A percentile compares a stretch with the other conserved stretches of the same genome.
Evolutionary conservation across 2,329 filamentous ascomycete species (phyloP).

Genomic region (Aspergillus novoparasiticus): DNA sequence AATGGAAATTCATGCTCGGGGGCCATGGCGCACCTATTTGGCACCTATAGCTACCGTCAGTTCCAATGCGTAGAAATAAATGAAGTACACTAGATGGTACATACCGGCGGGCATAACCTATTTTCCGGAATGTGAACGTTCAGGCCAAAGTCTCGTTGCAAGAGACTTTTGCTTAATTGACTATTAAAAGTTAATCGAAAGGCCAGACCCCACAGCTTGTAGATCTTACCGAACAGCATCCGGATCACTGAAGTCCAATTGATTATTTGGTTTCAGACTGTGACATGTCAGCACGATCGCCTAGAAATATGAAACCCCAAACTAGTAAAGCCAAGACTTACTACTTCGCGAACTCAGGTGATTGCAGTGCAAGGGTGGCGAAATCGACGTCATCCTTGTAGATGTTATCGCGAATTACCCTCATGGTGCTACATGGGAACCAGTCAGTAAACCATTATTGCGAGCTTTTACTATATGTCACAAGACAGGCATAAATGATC

Average conservation of each 20-base stretch:
- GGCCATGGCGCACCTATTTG: conserved; percentile 44
- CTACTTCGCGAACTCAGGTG: conserved; percentile 62
- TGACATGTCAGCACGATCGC: background rate
- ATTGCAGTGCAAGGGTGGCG: conserved; percentile 59
- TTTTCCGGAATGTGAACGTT: conserved; percentile 71
- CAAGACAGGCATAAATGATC: background rate
- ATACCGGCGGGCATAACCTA: conserved; percentile 81
- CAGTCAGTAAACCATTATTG: background rate
- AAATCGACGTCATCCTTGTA: conserved; percentile 66
- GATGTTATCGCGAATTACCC: conserved; percentile 45
- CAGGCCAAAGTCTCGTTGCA: conserved; percentile 75
- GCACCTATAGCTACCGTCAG: conserved; percentile 37
- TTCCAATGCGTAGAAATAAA: background rate
- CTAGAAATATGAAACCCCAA: conserved; percentile 12
- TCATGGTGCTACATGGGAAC: conserved; percentile 28
- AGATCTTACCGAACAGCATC: conserved; percentile 66
- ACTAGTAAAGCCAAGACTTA: conserved; percentile 35
- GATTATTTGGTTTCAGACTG: conserved; percentile 57
- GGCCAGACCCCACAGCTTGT: background rate
- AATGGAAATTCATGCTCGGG: background rate
- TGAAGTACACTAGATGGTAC: conserved; percentile 17
- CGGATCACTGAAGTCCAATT: conserved; percentile 81
- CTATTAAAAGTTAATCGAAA: conserved; percentile 36
- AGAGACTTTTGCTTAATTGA: conserved; percentile 73
- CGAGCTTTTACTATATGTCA: background rate